These are phyloP conservation scores for Cryphonectria radicalis DNA, from an alignment of 2,329 filamentous ascomycete genomes.

Conservation along the genomic window DNA sequence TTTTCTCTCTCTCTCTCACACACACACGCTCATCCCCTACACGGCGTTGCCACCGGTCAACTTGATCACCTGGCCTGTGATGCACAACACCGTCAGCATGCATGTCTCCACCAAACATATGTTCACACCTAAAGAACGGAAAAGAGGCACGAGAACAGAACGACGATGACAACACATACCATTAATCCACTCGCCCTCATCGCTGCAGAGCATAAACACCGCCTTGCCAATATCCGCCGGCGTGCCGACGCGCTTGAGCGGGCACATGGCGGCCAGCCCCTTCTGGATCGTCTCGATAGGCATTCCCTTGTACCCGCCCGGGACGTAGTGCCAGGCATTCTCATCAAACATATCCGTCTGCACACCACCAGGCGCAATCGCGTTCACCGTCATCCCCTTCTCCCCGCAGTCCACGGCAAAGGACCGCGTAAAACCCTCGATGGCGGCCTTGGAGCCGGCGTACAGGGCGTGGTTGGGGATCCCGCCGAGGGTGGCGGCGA, in stretches of 20 bases:
- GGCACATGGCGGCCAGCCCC: conserved; percentile 60
- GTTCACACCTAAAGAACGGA: neutral
- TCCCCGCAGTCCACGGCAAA: conserved; percentile 74
- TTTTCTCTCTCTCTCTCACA: too few relatives aligned
- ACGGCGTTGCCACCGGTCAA: conserved; percentile 42
- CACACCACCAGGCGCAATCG: conserved; percentile 73
- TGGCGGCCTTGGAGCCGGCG: conserved; percentile 72
- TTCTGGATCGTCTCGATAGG: conserved; percentile 57
- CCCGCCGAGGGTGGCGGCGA: conserved; percentile 68
- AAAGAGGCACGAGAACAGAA: conserved; percentile 4
- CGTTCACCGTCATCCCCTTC: conserved; percentile 72
- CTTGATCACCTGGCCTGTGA: conserved; percentile 45
- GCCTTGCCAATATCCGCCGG: conserved; percentile 63
- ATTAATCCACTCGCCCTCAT: conserved; percentile 68
- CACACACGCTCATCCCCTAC: conserved; percentile 26
- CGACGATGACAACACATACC: conserved; percentile 45
- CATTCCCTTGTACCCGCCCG: conserved; percentile 58
- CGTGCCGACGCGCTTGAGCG: conserved; percentile 61
- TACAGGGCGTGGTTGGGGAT: conserved; percentile 74
- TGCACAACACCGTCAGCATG: conserved; percentile 14
- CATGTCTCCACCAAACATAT: conserved; percentile 1
- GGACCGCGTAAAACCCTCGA: conserved; percentile 72
- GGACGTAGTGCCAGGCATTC: conserved; percentile 69
- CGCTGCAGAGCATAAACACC: conserved; percentile 58
- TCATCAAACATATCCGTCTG: conserved; percentile 79